Evolutionary conservation across 495 filamentous ascomycete genomes (phyloP).

Genomic region (Mycothermus thermophilus): DNA sequence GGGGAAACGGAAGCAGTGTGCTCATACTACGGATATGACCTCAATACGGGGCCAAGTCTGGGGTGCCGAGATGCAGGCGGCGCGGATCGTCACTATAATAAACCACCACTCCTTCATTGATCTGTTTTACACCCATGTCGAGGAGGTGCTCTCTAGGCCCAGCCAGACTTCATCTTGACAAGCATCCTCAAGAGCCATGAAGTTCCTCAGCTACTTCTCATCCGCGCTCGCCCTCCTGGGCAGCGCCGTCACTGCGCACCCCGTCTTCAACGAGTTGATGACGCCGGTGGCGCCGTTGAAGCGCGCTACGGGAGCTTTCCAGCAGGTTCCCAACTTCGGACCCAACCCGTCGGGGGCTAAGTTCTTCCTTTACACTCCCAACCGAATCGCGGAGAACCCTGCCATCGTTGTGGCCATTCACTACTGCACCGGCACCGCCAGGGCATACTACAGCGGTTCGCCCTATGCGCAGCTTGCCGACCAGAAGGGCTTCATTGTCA

Average conservation of each 20-base stretch:
- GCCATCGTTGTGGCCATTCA: conserved; percentile 44
- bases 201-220: conserved; percentile 3
- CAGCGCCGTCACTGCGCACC: conserved; percentile 1
- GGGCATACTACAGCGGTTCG: conserved; percentile 14
- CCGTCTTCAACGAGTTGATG: conserved; percentile 6
- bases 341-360: conserved; percentile 29
- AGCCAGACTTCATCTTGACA: too few species aligned
- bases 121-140: too few species aligned
- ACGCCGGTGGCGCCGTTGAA: neutral
- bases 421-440: conserved; percentile 27
- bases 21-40: too few species aligned
- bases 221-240: conserved; percentile 6
- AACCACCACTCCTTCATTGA: too few species aligned
- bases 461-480: conserved; percentile 24
- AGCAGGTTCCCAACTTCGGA: conserved; percentile 26
- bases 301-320: conserved; percentile 3
- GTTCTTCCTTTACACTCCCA: conserved; percentile 46
- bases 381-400: conserved; percentile 34
- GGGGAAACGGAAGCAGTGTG: too few species aligned
- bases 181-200: too few species aligned
- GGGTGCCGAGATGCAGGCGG: too few species aligned
- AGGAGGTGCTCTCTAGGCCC: too few species aligned
- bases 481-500: conserved; percentile 36
- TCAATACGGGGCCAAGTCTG: too few species aligned
- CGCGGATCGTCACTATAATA: too few species aligned